These are phyloP conservation scores for Talaromyces sp. DNA, from an alignment of 2,329 filamentous ascomycete genomes.

Conservation along the genomic window DNA sequence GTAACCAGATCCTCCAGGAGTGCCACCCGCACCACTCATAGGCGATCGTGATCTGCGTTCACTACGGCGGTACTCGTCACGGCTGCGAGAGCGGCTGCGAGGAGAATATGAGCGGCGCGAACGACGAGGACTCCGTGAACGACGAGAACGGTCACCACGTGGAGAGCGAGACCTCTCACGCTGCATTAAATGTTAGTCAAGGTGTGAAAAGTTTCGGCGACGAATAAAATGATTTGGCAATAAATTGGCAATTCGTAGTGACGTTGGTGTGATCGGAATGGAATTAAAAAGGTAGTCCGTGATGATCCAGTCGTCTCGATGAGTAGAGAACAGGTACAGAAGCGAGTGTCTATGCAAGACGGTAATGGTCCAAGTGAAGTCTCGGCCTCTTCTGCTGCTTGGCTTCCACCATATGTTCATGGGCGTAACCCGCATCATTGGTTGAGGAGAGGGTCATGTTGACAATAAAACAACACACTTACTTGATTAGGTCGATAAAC, in stretches of 20 bases:
- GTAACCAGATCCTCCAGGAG: constrained; percentile 61
- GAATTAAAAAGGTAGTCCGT: background rate
- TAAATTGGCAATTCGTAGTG: background rate
- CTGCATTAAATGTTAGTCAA: constrained; percentile 41
- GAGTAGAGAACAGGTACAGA: background rate
- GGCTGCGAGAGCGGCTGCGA: constrained; percentile 71
- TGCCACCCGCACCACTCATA: constrained; percentile 68
- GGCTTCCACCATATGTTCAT: background rate
- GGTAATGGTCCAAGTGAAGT: background rate
- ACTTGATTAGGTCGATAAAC: constrained; percentile 44
- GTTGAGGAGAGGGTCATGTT: background rate
- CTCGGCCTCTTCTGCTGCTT: background rate
- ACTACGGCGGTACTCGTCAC: constrained; percentile 70
- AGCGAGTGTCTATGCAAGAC: no score
- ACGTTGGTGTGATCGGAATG: background rate
- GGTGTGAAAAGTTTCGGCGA: background rate
- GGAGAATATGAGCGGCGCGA: constrained; percentile 75
- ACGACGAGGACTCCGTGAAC: constrained; percentile 77
- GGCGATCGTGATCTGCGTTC: constrained; percentile 78
- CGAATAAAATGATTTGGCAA: background rate
- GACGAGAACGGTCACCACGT: constrained; percentile 39
- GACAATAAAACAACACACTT: constrained; percentile 23
- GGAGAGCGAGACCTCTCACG: constrained; percentile 69
- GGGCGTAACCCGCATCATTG: background rate
- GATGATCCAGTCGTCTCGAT: background rate